Evolutionary conservation across 2,329 filamentous ascomycete species (phyloP).

Genomic region (Colletotrichum lini): DNA sequence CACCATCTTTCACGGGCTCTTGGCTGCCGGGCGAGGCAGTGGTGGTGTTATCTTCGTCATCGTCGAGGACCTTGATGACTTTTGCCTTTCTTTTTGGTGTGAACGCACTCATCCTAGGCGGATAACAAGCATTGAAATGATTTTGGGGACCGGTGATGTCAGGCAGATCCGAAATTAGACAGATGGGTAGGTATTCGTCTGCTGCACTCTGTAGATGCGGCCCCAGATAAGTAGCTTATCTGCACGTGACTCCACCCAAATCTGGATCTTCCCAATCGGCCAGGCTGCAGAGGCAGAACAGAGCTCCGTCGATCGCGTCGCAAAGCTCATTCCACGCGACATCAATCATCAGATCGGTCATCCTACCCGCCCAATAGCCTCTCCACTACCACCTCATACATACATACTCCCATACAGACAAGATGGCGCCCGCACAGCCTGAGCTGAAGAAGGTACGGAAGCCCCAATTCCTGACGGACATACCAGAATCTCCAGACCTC

Average conservation of each 20-base stretch:
- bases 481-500: conserved; percentile 36
- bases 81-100: conserved; percentile 77
- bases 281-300: conserved; percentile 26
- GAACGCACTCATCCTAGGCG: conserved; percentile 66
- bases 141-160: conserved; percentile 1
- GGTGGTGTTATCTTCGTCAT: conserved; percentile 64
- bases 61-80: conserved; percentile 80
- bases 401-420: conserved; percentile 51
- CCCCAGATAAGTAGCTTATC: conserved; percentile 57
- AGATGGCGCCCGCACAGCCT: conserved; percentile 98
- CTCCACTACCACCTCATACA: not conserved
- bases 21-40: conserved; percentile 44
- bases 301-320: conserved; percentile 40
- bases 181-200: not conserved
- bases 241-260: conserved; percentile 59
- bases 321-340: conserved; percentile 35
- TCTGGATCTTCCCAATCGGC: conserved; percentile 31
- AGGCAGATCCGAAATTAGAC: conserved; percentile 4
- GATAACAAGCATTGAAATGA: not conserved
- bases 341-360: conserved; percentile 14
- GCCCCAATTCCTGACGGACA: conserved; percentile 44
- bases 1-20: conserved; percentile 55
- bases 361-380: conserved; percentile 12
- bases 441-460: conserved; percentile 93
- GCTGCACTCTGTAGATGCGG: not conserved